A percentile compares a stretch with the other conserved stretches of the same genome.
Conservation (phyloP, 2,329 filamentous ascomycete species). For the Cercospora beticola region DNA sequence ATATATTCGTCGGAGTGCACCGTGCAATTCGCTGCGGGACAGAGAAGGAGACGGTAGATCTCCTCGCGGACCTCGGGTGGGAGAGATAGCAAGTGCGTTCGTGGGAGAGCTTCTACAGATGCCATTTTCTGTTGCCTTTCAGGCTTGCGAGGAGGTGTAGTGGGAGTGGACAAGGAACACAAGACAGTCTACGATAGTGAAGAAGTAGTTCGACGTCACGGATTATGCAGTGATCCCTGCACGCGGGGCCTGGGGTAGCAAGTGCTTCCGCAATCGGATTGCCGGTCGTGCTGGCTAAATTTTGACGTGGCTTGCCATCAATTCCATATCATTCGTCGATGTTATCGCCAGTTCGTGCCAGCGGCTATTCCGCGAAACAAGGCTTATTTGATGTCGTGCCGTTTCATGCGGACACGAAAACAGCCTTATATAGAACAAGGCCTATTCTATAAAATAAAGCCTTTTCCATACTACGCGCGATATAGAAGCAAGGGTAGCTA, state of each 20-base stretch:
- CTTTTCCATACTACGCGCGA: too few species aligned
- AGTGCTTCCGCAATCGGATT: not conserved
- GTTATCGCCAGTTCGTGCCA: too few species aligned
- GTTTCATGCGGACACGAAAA: too few species aligned
- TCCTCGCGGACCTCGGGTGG: conserved; percentile 40
- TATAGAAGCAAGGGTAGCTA: too few species aligned
- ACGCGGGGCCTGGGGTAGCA: not conserved
- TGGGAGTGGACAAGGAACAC: not conserved
- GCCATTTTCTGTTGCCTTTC: not conserved
- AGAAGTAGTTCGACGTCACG: not conserved
- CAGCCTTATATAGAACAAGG: too few species aligned
- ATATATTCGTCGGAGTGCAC: conserved; percentile 33
- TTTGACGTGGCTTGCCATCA: not conserved
- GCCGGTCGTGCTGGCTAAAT: not conserved
- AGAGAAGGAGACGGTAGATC: conserved; percentile 39
- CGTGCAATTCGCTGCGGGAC: conserved; percentile 33
- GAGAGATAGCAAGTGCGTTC: conserved; percentile 28
- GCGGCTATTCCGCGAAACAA: too few species aligned
- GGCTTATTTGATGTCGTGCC: too few species aligned
- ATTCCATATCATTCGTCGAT: not conserved
- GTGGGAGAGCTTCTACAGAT: not conserved
- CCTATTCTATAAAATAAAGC: too few species aligned
- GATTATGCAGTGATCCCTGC: not conserved
- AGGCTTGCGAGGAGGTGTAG: not conserved
- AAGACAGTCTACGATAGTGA: not conserved